Evolutionary conservation across 164 flowering plant species (phyloP).

Genomic region (Umbellularia californica): DNA sequence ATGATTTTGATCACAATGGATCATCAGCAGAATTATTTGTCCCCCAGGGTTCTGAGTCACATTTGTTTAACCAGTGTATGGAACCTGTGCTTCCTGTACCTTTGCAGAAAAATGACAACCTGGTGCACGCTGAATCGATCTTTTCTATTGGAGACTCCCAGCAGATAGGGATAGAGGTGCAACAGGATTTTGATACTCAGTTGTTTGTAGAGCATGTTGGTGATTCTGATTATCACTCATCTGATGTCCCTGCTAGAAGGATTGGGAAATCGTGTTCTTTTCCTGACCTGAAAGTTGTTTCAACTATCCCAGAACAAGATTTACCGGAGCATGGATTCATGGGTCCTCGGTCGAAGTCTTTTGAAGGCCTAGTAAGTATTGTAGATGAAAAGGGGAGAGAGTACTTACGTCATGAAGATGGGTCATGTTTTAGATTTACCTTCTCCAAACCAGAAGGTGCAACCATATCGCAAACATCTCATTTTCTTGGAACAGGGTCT

Average conservation of each 20-base stretch:
- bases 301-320: slow-evolving; percentile 16
- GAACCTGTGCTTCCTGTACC: slow-evolving; percentile 29
- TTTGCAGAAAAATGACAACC: slow-evolving; percentile 29
- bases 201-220: slow-evolving; percentile 30
- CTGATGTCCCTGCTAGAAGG: slow-evolving; percentile 24
- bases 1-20: slow-evolving; percentile 20
- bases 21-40: slow-evolving; percentile 14
- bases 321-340: slow-evolving; percentile 15
- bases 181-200: slow-evolving; percentile 27
- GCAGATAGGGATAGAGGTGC: slow-evolving; percentile 39
- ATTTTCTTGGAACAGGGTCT: background rate
- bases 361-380: slow-evolving; percentile 37
- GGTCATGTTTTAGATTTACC: background rate
- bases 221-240: slow-evolving; percentile 32
- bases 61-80: slow-evolving; percentile 18
- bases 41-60: slow-evolving; percentile 22
- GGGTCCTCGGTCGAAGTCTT: slow-evolving; percentile 41
- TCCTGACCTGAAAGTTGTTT: slow-evolving; percentile 34
- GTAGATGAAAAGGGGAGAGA: slow-evolving; percentile 29
- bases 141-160: slow-evolving; percentile 50
- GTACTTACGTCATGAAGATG: slow-evolving; percentile 20
- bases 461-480: slow-evolving; percentile 4
- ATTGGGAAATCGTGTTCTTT: slow-evolving; percentile 53
- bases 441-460: background rate
- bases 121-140: slow-evolving; percentile 29